A percentile compares a stretch with the other conserved stretches of the same genome.
Conservation (phyloP, 148 eudicot species). For the Drosera capensis region DNA sequence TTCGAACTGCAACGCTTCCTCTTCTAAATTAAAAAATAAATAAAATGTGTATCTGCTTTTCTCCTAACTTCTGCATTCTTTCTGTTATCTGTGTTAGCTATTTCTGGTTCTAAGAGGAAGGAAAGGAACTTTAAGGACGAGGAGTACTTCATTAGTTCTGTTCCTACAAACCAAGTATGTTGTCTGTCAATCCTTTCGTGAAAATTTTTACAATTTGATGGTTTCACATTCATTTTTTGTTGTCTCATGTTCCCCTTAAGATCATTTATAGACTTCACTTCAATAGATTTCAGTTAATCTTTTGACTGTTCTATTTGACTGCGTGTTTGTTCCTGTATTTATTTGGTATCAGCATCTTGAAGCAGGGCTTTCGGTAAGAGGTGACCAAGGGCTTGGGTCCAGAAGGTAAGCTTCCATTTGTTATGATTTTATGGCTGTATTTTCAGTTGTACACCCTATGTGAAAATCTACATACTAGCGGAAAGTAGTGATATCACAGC, state of each 20-base stretch:
- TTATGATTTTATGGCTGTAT: not conserved
- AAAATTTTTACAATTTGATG: not conserved
- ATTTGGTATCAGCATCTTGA: constrained; percentile 59
- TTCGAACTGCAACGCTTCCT: too few relatives aligned
- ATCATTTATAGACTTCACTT: too few relatives aligned
- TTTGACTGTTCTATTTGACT: too few relatives aligned
- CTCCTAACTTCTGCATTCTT: too few relatives aligned
- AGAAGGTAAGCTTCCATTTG: constrained; percentile 33
- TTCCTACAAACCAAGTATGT: constrained; percentile 73
- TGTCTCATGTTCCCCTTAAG: not conserved
- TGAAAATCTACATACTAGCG: too few relatives aligned
- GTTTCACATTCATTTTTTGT: not conserved
- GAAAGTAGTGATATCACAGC: too few relatives aligned
- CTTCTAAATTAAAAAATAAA: too few relatives aligned
- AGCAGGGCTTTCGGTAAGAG: constrained; percentile 69
- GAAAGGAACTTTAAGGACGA: constrained; percentile 68
- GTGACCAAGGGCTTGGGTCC: constrained; percentile 53
- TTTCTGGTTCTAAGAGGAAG: constrained; percentile 75
- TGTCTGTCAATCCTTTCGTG: constrained; percentile 1
- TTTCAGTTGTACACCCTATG: too few relatives aligned
- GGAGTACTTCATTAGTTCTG: constrained; percentile 71
- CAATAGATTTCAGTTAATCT: too few relatives aligned
- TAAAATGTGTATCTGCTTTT: too few relatives aligned
- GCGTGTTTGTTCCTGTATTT: not conserved
- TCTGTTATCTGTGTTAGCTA: constrained; percentile 11